Base-by-base conservation (phyloP, 352 stramenopile genomes). In the Globisporangium iwayamae region DNA sequence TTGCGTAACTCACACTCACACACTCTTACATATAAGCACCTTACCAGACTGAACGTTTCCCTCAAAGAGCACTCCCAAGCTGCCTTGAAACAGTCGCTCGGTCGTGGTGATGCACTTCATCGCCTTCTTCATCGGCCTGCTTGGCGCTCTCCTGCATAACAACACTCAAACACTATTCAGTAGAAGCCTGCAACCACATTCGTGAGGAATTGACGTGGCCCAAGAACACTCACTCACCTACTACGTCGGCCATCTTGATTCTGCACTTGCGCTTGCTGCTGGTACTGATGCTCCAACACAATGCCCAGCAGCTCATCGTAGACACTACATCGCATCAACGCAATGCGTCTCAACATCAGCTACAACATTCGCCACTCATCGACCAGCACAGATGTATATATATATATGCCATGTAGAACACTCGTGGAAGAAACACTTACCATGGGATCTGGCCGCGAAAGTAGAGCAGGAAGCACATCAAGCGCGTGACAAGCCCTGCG, bases 401-500 rank as follows among this genome's bases (percentile, higher is more conserved):
- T 28, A 28, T 28, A 41, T 51, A 4, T n/a, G 56, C 45, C 59
- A 38, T 10, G 4, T 25, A 5, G 1, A 45, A 11, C 36, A 4
- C 7, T 25, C 6, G 25, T 28, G 25, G 25, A 20, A 16, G 5
- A 20, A 16, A 9, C 18, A 48, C 43, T 60, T 63, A 91, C 83
- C 77, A 87, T 45, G 80, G 83, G 54, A 88, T 81, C 66, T 91
- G 83, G 0, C 78, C 78, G 51, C 83, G 80, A 56, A 87, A 75
- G 55, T 79, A 91, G 25, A 91, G 72, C 61, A 90, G 52, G 60
- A 83, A 86, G 55, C 87, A 75, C 41, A 78, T 62, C 18, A 87
- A 63, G 11, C 75, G 65, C 41, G 43, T 46, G 51, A 70, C 62
- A 56, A 91, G 78, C 22, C 36, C 60, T 22, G 65, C 77, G 56